phyloP scores from a whole-genome alignment of 1,284 basidiomycete species.

The Ustilago xerochloae region DNA sequence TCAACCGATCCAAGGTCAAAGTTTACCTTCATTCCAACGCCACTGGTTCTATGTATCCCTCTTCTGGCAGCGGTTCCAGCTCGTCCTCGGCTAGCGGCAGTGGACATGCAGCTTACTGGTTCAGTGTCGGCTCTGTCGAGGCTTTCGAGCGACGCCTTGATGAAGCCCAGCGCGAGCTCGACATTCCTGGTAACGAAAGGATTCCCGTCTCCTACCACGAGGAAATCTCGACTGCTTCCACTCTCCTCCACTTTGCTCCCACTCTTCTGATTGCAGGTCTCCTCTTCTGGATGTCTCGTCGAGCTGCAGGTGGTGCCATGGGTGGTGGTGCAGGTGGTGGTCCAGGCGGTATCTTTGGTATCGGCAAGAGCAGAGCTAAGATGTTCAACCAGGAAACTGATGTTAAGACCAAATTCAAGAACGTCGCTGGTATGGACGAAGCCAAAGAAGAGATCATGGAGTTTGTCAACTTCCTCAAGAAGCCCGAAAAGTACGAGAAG shows the following conservation, averaged over 20 bases:
- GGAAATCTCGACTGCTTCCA: slow-evolving; percentile 85
- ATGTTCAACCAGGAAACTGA: slow-evolving; percentile 98
- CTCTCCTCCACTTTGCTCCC: slow-evolving; percentile 90
- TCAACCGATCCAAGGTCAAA: slow-evolving; percentile 89
- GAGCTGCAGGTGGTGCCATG: slow-evolving; percentile 72
- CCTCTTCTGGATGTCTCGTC: slow-evolving; percentile 87
- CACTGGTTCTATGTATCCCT: slow-evolving; percentile 74
- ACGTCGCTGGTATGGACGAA: slow-evolving; percentile 99
- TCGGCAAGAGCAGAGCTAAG: slow-evolving; percentile 94
- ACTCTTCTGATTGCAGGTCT: slow-evolving; percentile 90
- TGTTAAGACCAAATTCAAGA: slow-evolving; percentile 90
- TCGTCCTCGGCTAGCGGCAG: slow-evolving; percentile 23
- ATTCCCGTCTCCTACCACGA: slow-evolving; percentile 98
- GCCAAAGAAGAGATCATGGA: slow-evolving; percentile 99
- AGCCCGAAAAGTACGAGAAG: slow-evolving; percentile 91
- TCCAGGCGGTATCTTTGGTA: slow-evolving; percentile 92
- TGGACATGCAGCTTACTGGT: slow-evolving; percentile 76
- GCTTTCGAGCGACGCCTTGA: slow-evolving; percentile 95
- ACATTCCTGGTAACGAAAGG: slow-evolving; percentile 88
- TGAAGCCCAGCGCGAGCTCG: slow-evolving; percentile 90
- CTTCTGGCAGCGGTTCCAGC: slow-evolving; percentile 22
- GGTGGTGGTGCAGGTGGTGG: slow-evolving; percentile 70
- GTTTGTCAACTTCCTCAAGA: slow-evolving; percentile 98
- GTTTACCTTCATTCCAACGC: slow-evolving; percentile 85
- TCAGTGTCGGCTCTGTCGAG: slow-evolving; percentile 97